phyloP scores from a whole-genome alignment of 495 filamentous ascomycete genomes.

The Penicillium diatomitis region DNA sequence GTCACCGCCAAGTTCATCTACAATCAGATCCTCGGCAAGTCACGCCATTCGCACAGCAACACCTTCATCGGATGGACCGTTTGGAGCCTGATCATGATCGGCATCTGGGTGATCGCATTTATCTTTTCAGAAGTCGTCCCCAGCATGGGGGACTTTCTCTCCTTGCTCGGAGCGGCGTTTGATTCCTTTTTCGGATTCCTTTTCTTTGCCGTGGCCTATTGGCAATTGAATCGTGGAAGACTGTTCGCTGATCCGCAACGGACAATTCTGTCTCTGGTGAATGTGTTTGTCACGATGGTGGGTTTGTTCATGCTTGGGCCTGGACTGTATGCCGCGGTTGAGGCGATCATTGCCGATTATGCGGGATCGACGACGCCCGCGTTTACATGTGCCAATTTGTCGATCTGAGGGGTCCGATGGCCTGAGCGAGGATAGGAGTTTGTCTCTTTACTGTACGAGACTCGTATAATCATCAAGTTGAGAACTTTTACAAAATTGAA shows the following conservation, averaged over 20 bases:
- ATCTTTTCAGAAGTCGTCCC: slow-evolving; percentile 44
- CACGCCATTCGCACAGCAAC: slow-evolving; percentile 39
- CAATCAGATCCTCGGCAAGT: slow-evolving; percentile 35
- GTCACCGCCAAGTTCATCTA: slow-evolving; percentile 44
- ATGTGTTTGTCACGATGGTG: slow-evolving; percentile 29
- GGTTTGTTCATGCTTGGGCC: slow-evolving; percentile 44
- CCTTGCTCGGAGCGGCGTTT: slow-evolving; percentile 39
- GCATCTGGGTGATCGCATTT: slow-evolving; percentile 38
- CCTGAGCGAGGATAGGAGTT: background rate
- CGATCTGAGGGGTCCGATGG: slow-evolving; percentile 14
- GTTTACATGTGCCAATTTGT: slow-evolving; percentile 39
- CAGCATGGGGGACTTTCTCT: slow-evolving; percentile 42
- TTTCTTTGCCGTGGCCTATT: slow-evolving; percentile 43
- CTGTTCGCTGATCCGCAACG: slow-evolving; percentile 19
- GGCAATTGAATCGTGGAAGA: slow-evolving; percentile 32
- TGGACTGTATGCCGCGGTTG: slow-evolving; percentile 42
- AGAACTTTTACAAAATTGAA: no score
- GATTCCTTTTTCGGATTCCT: slow-evolving; percentile 33
- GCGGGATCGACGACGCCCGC: slow-evolving; percentile 28
- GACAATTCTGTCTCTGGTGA: slow-evolving; percentile 31
- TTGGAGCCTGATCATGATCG: slow-evolving; percentile 35
- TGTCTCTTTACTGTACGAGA: no score
- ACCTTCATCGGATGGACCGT: slow-evolving; percentile 41
- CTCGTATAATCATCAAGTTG: no score
- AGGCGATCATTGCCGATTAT: slow-evolving; percentile 44